Evolutionary conservation across 371 early-diverging fungal species (phyloP).

Genomic region (Syncephalis plumigaleata): DNA sequence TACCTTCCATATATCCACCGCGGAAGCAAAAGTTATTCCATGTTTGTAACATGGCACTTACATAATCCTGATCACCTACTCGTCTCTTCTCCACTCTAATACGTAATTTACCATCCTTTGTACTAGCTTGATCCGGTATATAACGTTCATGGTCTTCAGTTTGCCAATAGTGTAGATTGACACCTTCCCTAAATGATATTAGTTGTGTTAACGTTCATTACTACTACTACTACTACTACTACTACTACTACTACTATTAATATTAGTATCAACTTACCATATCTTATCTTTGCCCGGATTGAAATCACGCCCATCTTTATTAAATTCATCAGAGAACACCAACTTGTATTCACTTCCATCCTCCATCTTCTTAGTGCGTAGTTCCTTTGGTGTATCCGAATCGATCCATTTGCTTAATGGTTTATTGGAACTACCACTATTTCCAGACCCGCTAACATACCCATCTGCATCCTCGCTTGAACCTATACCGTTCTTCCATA

Average conservation of each 20-base stretch:
- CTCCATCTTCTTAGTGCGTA: background rate
- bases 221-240: too few relatives aligned
- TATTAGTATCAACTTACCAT: conserved; percentile 19
- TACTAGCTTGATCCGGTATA: conserved; percentile 19
- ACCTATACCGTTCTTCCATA: too few relatives aligned
- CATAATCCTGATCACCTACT: conserved; percentile 20
- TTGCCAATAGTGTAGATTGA: conserved; percentile 29
- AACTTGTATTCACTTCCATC: conserved; percentile 8
- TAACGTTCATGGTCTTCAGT: conserved; percentile 28
- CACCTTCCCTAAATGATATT: conserved; percentile 19
- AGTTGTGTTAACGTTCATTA: too few relatives aligned
- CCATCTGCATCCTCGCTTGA: too few relatives aligned
- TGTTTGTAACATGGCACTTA: conserved; percentile 31
- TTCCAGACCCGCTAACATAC: too few relatives aligned
- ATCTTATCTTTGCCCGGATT: conserved; percentile 23
- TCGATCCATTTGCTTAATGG: conserved; percentile 5
- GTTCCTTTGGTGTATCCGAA: conserved; percentile 10
- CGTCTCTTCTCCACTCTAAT: conserved; percentile 20
- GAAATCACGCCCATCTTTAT: conserved; percentile 26
- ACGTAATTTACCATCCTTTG: conserved; percentile 22
- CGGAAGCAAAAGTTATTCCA: conserved; percentile 45
- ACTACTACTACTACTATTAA: too few relatives aligned
- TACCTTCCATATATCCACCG: conserved; percentile 30
- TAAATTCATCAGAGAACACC: conserved; percentile 35
- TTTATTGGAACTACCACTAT: too few relatives aligned